These are phyloP conservation scores for Camellia lanceoleosa DNA, from an alignment of 148 eudicot species.

Conservation along the genomic window DNA sequence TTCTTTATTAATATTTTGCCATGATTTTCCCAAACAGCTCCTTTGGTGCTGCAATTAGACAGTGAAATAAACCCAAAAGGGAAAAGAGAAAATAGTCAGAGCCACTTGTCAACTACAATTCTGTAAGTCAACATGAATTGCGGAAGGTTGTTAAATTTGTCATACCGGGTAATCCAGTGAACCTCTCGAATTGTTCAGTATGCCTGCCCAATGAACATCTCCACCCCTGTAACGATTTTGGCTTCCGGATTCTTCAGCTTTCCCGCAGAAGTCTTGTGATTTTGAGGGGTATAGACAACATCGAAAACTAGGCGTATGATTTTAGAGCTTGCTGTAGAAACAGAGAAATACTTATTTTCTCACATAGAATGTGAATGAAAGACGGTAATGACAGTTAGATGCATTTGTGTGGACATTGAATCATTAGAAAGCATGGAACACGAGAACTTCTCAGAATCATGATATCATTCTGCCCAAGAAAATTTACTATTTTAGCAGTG, in stretches of 20 bases:
- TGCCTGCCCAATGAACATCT: constrained; percentile 95
- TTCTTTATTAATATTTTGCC: constrained; percentile 27
- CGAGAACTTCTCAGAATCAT: neutral
- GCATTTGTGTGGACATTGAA: neutral
- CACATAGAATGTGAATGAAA: neutral
- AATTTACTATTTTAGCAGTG: neutral
- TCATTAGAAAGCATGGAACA: neutral
- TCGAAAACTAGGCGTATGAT: constrained; percentile 78
- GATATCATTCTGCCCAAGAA: too few relatives aligned
- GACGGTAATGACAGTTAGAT: neutral
- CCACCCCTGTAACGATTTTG: constrained; percentile 60
- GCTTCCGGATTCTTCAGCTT: constrained; percentile 76
- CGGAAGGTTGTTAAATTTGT: neutral
- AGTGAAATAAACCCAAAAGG: neutral
- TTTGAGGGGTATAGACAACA: constrained; percentile 90
- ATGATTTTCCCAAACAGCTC: constrained; percentile 53
- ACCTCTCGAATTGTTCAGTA: constrained; percentile 89
- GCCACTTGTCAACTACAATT: neutral
- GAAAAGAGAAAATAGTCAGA: neutral
- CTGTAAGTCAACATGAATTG: neutral
- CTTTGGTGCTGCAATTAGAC: constrained; percentile 54
- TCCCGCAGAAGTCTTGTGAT: constrained; percentile 76
- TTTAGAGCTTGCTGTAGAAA: constrained; percentile 65
- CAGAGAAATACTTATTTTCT: neutral
- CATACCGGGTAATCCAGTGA: constrained; percentile 83